Conservation (phyloP, 208 protist genomes). For the Giardia muris region DNA sequence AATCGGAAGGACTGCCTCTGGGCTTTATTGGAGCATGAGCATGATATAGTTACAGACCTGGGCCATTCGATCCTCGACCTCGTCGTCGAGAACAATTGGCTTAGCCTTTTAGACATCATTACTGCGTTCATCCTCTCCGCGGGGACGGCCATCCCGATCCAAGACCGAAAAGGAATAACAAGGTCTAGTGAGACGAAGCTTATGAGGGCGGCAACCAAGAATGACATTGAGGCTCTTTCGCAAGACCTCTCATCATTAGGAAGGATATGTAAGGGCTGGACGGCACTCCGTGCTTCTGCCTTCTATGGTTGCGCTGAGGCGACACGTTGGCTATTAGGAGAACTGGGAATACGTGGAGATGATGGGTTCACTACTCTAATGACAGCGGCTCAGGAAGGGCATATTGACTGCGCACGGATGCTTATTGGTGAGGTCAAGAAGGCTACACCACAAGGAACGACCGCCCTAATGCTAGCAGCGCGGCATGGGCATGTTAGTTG, state of each 20-base stretch:
- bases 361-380: not conserved
- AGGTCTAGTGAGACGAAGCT: not conserved
- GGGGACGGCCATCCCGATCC: not conserved
- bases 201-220: not conserved
- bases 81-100: not conserved
- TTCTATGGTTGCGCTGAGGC: too few relatives aligned
- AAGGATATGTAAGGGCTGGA: too few relatives aligned
- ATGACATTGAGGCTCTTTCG: too few relatives aligned
- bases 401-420: not conserved
- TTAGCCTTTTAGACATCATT: not conserved
- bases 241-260: too few relatives aligned
- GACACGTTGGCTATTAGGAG: not conserved
- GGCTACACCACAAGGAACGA: not conserved
- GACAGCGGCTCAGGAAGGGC: not conserved
- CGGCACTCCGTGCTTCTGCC: too few relatives aligned
- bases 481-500: not conserved
- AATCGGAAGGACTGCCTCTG: not conserved
- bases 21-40: not conserved
- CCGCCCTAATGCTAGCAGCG: not conserved
- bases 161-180: not conserved
- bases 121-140: not conserved
- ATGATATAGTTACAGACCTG: not conserved
- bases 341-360: not conserved
- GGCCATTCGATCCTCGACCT: not conserved
- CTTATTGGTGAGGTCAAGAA: not conserved